Conservation (phyloP, 176 grass and related monocot genomes). For the Hordeum marinum region DNA sequence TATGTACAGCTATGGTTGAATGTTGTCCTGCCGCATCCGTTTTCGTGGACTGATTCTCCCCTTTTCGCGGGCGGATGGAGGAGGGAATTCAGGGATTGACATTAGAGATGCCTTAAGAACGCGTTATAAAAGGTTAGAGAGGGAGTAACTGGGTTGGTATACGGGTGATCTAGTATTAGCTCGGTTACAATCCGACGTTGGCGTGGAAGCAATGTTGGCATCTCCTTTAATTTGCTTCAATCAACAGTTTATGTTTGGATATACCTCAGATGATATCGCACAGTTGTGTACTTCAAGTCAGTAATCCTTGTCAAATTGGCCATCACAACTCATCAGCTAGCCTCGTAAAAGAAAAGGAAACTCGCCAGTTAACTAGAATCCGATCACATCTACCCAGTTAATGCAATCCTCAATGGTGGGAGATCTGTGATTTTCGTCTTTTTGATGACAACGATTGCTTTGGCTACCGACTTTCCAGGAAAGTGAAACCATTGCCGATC, state of each 20-base stretch:
- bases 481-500: slow-evolving; percentile 9
- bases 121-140: too few species aligned
- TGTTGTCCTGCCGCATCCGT: too few species aligned
- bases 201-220: slow-evolving; percentile 34
- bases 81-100: too few species aligned
- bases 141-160: too few species aligned
- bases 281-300: slow-evolving; percentile 30
- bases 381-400: neutral
- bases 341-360: neutral
- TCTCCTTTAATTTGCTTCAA: slow-evolving; percentile 31
- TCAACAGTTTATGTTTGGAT: slow-evolving; percentile 29
- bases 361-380: neutral
- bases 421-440: slow-evolving; percentile 8
- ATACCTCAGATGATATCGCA: neutral
- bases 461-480: neutral
- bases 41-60: too few species aligned
- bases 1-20: too few species aligned
- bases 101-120: too few species aligned
- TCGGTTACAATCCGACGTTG: slow-evolving; percentile 11
- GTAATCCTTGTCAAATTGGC: neutral
- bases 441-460: slow-evolving; percentile 16
- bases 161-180: neutral
- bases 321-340: neutral
- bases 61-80: too few species aligned
- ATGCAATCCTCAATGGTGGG: neutral